Evolutionary conservation across 2,329 filamentous ascomycete genomes (phyloP).

Genomic region (Huntiella abstrusa): DNA sequence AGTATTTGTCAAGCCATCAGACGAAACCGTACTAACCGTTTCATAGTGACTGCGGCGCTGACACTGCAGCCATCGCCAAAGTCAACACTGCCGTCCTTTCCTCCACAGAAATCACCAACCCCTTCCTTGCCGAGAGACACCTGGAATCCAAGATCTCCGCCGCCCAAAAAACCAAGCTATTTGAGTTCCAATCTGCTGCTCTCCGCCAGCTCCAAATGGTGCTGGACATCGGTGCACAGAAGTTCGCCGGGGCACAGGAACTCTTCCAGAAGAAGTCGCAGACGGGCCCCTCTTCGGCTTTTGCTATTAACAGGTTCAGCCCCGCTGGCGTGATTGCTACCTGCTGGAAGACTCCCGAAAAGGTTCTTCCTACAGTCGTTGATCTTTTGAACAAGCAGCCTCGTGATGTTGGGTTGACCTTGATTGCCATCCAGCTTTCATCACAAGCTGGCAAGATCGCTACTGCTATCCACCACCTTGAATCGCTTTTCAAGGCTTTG

Average conservation of each 20-base stretch:
- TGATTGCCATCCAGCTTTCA: conserved; percentile 70
- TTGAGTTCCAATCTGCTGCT: conserved; percentile 41
- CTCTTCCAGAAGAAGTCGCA: conserved; percentile 2
- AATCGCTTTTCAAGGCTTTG: conserved; percentile 54
- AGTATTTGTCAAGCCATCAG: background rate
- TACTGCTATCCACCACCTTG: conserved; percentile 56
- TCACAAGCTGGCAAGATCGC: conserved; percentile 50
- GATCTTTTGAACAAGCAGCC: conserved; percentile 8
- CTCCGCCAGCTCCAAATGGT: conserved; percentile 41
- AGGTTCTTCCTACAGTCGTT: conserved; percentile 6
- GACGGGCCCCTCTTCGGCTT: background rate
- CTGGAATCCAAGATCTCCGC: conserved; percentile 34
- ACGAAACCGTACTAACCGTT: background rate
- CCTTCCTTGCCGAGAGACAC: conserved; percentile 46
- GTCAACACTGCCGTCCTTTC: conserved; percentile 38
- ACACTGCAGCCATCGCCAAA: conserved; percentile 45
- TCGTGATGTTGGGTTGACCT: conserved; percentile 51
- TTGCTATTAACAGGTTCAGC: conserved; percentile 7
- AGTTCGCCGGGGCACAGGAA: conserved; percentile 23
- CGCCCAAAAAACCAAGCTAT: conserved; percentile 43
- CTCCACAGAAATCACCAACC: conserved; percentile 30
- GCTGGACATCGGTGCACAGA: conserved; percentile 42
- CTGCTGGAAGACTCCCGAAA: conserved; percentile 3
- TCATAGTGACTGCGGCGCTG: conserved; percentile 43
- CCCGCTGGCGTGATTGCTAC: conserved; percentile 10